A percentile compares a stretch with the other conserved stretches of the same genome.
These are phyloP conservation scores for Sordariomycetes sp. DNA, from an alignment of 2,329 filamentous ascomycete genomes.

Conservation along the genomic window DNA sequence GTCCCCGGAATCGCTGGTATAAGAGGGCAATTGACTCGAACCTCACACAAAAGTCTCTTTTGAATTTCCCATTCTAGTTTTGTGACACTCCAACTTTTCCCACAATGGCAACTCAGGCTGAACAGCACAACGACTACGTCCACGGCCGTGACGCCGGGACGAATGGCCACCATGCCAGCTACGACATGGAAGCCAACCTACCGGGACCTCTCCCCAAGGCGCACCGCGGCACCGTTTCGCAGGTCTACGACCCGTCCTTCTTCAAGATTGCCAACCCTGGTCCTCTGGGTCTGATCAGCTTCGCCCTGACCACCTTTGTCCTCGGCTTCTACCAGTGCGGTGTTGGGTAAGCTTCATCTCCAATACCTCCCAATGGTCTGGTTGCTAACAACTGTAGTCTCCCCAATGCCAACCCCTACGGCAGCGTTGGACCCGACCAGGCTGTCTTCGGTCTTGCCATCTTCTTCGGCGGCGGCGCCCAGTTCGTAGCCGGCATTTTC, in stretches of 20 bases:
- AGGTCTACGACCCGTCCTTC: constrained; percentile 21
- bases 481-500: constrained; percentile 56
- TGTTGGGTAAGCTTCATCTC: constrained; percentile 27
- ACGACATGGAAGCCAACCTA: neutral
- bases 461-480: constrained; percentile 56
- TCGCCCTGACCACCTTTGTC: constrained; percentile 57
- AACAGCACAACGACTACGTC: constrained; percentile 1
- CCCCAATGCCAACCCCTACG: constrained; percentile 21
- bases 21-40: no score
- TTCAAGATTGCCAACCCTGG: constrained; percentile 49
- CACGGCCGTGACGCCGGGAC: neutral
- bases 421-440: constrained; percentile 22
- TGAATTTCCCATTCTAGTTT: no score
- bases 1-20: no score
- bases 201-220: neutral
- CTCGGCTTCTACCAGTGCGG: constrained; percentile 38
- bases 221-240: constrained; percentile 24
- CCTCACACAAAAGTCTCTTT: no score
- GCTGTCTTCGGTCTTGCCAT: constrained; percentile 25
- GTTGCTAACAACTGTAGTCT: constrained; percentile 14
- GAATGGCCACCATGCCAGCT: neutral
- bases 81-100: no score
- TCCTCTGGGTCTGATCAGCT: constrained; percentile 51
- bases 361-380: neutral
- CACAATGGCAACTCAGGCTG: no score